Conservation (phyloP, 2,329 filamentous ascomycete genomes). For the Thielaviopsis musarum region DNA sequence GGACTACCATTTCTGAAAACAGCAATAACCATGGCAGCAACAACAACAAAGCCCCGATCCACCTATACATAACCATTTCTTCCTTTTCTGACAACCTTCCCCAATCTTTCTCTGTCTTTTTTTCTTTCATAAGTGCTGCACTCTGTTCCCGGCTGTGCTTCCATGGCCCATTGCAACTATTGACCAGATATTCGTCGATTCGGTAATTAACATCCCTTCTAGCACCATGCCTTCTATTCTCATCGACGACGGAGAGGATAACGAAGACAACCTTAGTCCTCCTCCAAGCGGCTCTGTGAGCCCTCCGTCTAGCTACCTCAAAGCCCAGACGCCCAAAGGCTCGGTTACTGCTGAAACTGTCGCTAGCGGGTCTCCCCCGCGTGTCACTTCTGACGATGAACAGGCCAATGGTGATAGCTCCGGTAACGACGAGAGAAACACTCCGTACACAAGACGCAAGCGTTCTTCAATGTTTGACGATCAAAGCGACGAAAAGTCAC, state of each 20-base stretch:
- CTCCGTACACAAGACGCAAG: conserved; percentile 5
- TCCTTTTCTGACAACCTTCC: conserved; percentile 11
- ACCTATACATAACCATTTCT: conserved; percentile 11
- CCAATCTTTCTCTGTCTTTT: conserved; percentile 2
- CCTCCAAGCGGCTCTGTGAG: conserved; percentile 23
- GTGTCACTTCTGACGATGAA: conserved; percentile 22
- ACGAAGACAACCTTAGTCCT: conserved; percentile 23
- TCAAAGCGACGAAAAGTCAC: neutral
- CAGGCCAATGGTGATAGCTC: conserved; percentile 17
- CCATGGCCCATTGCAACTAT: conserved; percentile 4
- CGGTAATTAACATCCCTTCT: conserved; percentile 13
- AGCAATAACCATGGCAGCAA: neutral
- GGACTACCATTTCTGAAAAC: neutral
- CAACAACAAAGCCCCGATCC: neutral
- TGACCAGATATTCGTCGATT: conserved; percentile 4
- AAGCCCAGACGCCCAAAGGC: conserved; percentile 28
- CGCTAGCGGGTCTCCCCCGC: conserved; percentile 22
- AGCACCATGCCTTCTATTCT: conserved; percentile 12
- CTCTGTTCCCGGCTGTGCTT: too few species aligned
- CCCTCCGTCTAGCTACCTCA: conserved; percentile 23
- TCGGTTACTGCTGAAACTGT: conserved; percentile 33
- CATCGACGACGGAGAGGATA: conserved; percentile 20
- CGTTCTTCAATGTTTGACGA: conserved; percentile 3
- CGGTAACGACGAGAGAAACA: neutral
- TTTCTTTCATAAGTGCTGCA: neutral